phyloP scores from a whole-genome alignment of 108 stramenopile genomes.

The Skeletonema grethae region DNA sequence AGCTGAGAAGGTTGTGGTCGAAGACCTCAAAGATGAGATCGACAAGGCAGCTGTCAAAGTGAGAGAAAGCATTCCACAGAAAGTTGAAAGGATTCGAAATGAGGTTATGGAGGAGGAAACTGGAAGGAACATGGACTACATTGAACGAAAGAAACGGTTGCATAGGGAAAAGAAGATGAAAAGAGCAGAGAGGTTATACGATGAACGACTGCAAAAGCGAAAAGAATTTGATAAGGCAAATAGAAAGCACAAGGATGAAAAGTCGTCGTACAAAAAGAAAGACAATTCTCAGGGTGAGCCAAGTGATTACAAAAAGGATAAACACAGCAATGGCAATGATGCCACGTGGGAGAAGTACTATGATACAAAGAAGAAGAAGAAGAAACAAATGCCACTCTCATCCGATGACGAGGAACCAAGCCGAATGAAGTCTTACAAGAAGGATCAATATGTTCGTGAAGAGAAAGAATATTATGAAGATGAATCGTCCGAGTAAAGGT shows the following conservation, averaged over 20 bases:
- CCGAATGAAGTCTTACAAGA: not conserved
- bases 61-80: conserved; percentile 31
- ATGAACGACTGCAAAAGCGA: not conserved
- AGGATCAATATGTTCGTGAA: not conserved
- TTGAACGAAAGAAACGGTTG: not conserved
- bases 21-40: conserved; percentile 50
- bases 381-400: not conserved
- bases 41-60: conserved; percentile 41
- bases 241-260: not conserved
- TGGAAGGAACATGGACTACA: conserved; percentile 46
- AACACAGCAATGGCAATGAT: not conserved
- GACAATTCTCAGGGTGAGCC: not conserved
- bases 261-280: not conserved
- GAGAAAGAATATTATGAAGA: conserved; percentile 1
- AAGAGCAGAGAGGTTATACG: not conserved
- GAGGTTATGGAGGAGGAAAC: conserved; percentile 43
- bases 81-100: conserved; percentile 43
- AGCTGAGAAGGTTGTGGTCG: conserved; percentile 25
- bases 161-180: conserved; percentile 1
- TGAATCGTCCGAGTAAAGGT: not conserved
- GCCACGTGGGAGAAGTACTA: not conserved
- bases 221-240: not conserved
- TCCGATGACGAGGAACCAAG: not conserved
- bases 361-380: not conserved
- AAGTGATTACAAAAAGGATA: not conserved